Percentiles rank a stretch among this genome's conserved stretches.
Conservation (phyloP, 169 alveolate genomes). For the Haemoproteus tartakovskyi region DNA sequence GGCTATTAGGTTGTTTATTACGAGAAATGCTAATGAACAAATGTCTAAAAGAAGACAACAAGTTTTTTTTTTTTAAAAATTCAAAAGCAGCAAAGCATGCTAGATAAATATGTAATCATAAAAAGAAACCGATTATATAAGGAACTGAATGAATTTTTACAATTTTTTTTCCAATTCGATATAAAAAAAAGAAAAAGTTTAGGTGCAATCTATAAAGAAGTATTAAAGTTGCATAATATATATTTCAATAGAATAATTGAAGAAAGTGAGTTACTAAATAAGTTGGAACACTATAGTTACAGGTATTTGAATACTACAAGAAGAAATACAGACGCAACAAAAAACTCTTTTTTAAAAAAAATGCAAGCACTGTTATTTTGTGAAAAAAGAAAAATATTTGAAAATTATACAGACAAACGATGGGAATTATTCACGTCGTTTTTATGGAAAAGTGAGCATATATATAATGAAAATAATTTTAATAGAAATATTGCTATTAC, state of each 20-base stretch:
- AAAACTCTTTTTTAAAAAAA: too few relatives aligned
- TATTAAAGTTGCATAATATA: not conserved
- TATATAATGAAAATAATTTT: too few relatives aligned
- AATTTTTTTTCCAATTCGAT: constrained; percentile 17
- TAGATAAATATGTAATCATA: constrained; percentile 8
- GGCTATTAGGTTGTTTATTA: constrained; percentile 40
- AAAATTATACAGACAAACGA: too few relatives aligned
- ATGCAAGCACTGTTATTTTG: too few relatives aligned
- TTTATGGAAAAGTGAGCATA: too few relatives aligned
- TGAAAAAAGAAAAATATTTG: too few relatives aligned
- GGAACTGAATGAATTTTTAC: constrained; percentile 9
- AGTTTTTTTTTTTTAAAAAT: constrained; percentile 32
- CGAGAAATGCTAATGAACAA: constrained; percentile 34
- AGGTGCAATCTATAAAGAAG: constrained; percentile 1
- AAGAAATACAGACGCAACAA: not conserved
- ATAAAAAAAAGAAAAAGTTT: constrained; percentile 35
- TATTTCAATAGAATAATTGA: constrained; percentile 1
- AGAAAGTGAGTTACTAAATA: constrained; percentile 8
- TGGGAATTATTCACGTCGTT: too few relatives aligned
- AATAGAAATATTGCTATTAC: too few relatives aligned
- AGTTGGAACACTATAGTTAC: not conserved
- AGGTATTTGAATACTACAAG: not conserved
- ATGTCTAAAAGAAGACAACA: constrained; percentile 7
- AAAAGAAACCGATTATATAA: not conserved
- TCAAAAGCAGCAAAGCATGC: constrained; percentile 5